Evolutionary conservation across 305 asterid genomes (phyloP), one percentile per base, ranked within the genome.

Genomic region (Fraxinus greggii): DNA sequence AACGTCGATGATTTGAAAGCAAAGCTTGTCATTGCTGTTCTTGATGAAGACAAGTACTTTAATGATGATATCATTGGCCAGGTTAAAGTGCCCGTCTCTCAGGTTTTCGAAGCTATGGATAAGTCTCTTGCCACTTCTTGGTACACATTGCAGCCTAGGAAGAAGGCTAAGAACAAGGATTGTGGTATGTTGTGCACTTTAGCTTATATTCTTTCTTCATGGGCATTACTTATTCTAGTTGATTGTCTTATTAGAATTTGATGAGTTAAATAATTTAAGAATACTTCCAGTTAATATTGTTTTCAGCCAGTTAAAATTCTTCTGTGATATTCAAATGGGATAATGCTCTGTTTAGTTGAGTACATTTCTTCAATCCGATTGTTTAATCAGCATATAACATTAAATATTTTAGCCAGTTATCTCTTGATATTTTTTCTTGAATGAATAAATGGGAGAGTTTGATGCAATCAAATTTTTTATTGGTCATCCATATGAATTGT

Each of bases 11-110:
- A 93, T 79, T 85, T 94, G 84, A 94, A 93, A 84, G 98, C 94
- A 9, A 93, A 92, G 91, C 97, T 96, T 80, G 78, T 89, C 40
- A 51, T 96, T 23, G 86, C 90, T 67, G 99, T 96, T 73, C 85
- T 96, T 73, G 98, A 94, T 80, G 98, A 94, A 82, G 99, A 94
- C 80, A 94, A 91, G 90, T 94, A 92, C 90, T 93, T 92, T 85
- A 92, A 96, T 75, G 97, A 92, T 85, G 98, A 94, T 84, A 92
- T 93, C 84, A 91, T 94, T 76, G 99, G 99, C n/a, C 94, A 88
- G 90, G 88, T 96, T 78, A 92, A 90, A 78, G 84, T 96, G 63
- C 93, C 94, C 2, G 70, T 94, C 36, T 83, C 80, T 81, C 89
- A 84, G 74, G 95, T 96, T 77, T 93, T 96, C 28, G 99, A 96